Percentiles rank a stretch among this genome's conserved stretches.
Evolutionary conservation across 73 alveolate genomes (phyloP).

Genomic region (Uronychia binucleata): DNA sequence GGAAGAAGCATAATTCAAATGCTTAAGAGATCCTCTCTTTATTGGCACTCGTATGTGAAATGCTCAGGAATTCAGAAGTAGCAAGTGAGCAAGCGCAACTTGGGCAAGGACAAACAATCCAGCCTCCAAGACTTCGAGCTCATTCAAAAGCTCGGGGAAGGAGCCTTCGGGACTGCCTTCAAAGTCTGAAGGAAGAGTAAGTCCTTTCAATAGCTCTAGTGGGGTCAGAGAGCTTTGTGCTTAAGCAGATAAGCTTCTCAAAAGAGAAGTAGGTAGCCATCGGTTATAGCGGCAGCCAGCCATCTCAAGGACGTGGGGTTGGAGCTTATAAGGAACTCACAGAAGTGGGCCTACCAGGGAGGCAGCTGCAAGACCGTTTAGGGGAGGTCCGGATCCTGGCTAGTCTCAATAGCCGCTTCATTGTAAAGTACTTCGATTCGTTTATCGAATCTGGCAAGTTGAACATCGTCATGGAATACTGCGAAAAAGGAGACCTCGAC

Average conservation of each 20-base stretch:
- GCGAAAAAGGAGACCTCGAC: constrained; percentile 66
- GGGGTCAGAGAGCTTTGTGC: not conserved
- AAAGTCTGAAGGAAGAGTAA: too few relatives aligned
- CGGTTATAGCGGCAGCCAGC: not conserved
- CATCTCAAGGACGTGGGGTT: not conserved
- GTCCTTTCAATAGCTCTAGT: too few relatives aligned
- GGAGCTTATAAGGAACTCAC: not conserved
- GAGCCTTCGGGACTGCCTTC: constrained; percentile 15
- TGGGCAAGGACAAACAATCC: too few relatives aligned
- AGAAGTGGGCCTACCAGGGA: too few relatives aligned
- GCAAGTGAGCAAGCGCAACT: too few relatives aligned
- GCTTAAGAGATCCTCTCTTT: too few relatives aligned
- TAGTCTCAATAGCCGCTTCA: constrained; percentile 11
- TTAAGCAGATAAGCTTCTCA: not conserved
- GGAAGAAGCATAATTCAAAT: too few relatives aligned
- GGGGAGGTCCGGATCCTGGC: constrained; percentile 27
- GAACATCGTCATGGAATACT: constrained; percentile 75
- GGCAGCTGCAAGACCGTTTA: too few relatives aligned
- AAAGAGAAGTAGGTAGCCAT: not conserved
- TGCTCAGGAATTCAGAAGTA: too few relatives aligned
- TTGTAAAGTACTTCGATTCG: constrained; percentile 67
- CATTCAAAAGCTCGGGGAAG: constrained; percentile 13
- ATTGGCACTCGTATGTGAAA: too few relatives aligned
- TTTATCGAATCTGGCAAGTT: constrained; percentile 91
- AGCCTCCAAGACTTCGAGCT: constrained; percentile 23